A percentile compares a stretch with the other conserved stretches of the same genome.
phyloP scores from a whole-genome alignment of 2,329 filamentous ascomycete species.

The Colletotrichum orchidophilum region DNA sequence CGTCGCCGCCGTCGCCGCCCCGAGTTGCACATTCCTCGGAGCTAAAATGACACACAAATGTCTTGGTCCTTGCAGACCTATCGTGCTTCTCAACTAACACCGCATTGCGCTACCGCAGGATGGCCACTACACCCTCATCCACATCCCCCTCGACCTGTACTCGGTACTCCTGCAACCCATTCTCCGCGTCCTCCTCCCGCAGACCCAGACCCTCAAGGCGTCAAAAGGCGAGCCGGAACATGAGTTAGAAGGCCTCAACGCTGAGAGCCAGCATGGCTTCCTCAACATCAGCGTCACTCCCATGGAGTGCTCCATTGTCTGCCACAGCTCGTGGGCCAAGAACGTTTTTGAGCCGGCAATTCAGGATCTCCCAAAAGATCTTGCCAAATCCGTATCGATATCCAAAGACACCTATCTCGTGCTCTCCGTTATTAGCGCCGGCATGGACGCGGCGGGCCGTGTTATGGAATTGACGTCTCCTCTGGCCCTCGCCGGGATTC shows the following conservation, averaged over 20 bases:
- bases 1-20: background rate
- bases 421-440: constrained; percentile 89
- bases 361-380: constrained; percentile 65
- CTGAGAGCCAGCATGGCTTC: constrained; percentile 76
- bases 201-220: constrained; percentile 54
- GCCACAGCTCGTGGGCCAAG: constrained; percentile 77
- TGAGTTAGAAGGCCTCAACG: constrained; percentile 56
- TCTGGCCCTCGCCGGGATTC: constrained; percentile 88
- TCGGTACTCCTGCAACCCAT: constrained; percentile 85
- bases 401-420: constrained; percentile 87
- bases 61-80: constrained; percentile 5
- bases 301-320: constrained; percentile 92
- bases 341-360: constrained; percentile 78
- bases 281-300: constrained; percentile 94
- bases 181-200: constrained; percentile 82
- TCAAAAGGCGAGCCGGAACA: constrained; percentile 46
- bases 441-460: constrained; percentile 88
- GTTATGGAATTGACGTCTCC: constrained; percentile 93
- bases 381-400: constrained; percentile 70
- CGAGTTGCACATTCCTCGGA: constrained; percentile 12
- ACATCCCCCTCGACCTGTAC: constrained; percentile 85
- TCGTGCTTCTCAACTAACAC: constrained; percentile 13
- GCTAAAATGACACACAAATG: constrained; percentile 9
- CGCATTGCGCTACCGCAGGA: constrained; percentile 64
- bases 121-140: constrained; percentile 86